Evolutionary conservation across 306 rosid genomes (phyloP).

Genomic region (Quillaja saponaria): DNA sequence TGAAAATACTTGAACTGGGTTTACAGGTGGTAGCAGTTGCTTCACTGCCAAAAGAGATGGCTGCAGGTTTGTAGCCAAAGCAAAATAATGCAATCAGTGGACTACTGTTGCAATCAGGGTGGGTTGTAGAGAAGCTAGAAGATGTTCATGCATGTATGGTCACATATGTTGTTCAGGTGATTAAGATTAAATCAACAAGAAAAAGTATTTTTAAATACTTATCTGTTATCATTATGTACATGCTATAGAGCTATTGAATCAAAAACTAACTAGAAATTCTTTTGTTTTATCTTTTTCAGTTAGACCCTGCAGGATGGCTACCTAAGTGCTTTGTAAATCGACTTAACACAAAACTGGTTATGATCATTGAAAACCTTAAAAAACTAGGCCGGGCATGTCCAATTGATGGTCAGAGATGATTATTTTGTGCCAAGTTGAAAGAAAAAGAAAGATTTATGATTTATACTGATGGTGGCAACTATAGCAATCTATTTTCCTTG

Average conservation of each 20-base stretch:
- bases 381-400: slow-evolving; percentile 71
- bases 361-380: slow-evolving; percentile 78
- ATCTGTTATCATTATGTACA: no score
- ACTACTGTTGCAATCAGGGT: slow-evolving; percentile 76
- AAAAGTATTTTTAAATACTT: no score
- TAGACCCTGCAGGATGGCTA: slow-evolving; percentile 92
- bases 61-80: slow-evolving; percentile 82
- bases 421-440: not conserved
- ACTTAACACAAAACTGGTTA: slow-evolving; percentile 73
- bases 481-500: no score
- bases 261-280: not conserved
- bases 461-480: no score
- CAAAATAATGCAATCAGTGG: slow-evolving; percentile 84
- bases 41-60: slow-evolving; percentile 86
- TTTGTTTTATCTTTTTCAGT: slow-evolving; percentile 37
- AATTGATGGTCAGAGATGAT: slow-evolving; percentile 37
- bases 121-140: slow-evolving; percentile 87
- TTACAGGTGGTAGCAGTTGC: slow-evolving; percentile 88
- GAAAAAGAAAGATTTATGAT: no score
- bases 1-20: not conserved
- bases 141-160: slow-evolving; percentile 74
- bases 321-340: slow-evolving; percentile 90
- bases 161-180: slow-evolving; percentile 87
- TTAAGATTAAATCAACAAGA: not conserved
- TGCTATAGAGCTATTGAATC: no score